Conservation (phyloP, 345 rosid species). For the Isatis tinctoria region DNA sequence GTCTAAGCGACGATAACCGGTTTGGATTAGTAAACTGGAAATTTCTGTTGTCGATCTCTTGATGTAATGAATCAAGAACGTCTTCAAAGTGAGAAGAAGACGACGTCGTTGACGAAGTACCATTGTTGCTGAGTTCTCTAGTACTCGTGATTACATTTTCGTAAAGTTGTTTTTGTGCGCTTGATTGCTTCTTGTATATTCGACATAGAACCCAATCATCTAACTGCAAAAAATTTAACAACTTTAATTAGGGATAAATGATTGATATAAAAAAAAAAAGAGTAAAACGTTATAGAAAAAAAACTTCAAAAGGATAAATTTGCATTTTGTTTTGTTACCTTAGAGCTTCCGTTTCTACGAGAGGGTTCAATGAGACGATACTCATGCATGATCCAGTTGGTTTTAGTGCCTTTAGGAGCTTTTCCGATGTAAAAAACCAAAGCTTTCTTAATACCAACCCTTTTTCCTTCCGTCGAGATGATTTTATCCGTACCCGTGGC, state of each 20-base stretch:
- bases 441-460: slow-evolving; percentile 90
- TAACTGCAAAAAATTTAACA: slow-evolving; percentile 36
- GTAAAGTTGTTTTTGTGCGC: slow-evolving; percentile 47
- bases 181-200: slow-evolving; percentile 78
- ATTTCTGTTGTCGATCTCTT: slow-evolving; percentile 42
- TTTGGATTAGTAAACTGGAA: slow-evolving; percentile 27
- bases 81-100: slow-evolving; percentile 78
- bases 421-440: slow-evolving; percentile 87
- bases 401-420: slow-evolving; percentile 94
- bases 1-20: slow-evolving; percentile 25
- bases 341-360: slow-evolving; percentile 57
- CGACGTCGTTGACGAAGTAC: slow-evolving; percentile 40
- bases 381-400: slow-evolving; percentile 99
- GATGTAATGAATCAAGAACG: slow-evolving; percentile 40
- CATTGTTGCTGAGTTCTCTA: slow-evolving; percentile 60
- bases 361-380: slow-evolving; percentile 65
- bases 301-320: background rate
- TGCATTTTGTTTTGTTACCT: slow-evolving; percentile 34
- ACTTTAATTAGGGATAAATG: background rate
- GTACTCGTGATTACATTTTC: slow-evolving; percentile 22
- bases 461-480: slow-evolving; percentile 65
- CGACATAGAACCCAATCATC: slow-evolving; percentile 98
- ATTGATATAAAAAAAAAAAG: background rate
- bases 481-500: slow-evolving; percentile 92
- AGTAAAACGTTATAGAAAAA: no score